Evolutionary conservation across 257 asterid genomes (phyloP), one percentile per base, ranked within the genome.

Genomic region (Solanum paucissectum): DNA sequence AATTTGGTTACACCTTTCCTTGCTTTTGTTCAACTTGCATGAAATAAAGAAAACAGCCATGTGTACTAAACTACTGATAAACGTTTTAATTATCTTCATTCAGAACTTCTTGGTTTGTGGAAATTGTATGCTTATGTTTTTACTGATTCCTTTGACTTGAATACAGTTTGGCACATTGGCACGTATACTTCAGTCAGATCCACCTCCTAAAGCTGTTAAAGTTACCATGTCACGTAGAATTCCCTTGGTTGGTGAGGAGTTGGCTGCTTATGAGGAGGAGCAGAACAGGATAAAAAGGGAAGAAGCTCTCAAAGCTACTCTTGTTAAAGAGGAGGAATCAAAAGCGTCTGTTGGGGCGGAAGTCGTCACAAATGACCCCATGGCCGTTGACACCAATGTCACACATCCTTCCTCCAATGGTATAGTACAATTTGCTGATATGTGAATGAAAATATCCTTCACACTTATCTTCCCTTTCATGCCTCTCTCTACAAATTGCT

Each of bases 241-340:
- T 83, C 99, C 99, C 83, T 94, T 97, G 92, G 98, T 92, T 89
- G 99, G 99, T 89, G 99, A 97, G 91, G 99, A 97, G 92, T 91
- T 97, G 93, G 98, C 98, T 90, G 99, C 99, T 86, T 97, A 97
- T 91, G 99, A 97, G 92, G 99, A 96, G 92, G 99, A 95, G 90
- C 98, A 94, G 90, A 92, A 91, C 81, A 94, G 93, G n/a, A 94
- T 90, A 87, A 93, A 90, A 89, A 92, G 94, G 92, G 99, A 97
- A 90, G 99, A 95, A 89, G 98, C 99, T 84, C 98, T 93, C 79
- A 96, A 94, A 93, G 99, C 99, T 90, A 76, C 94, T 89, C 96
- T 91, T 34, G 60, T 92, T 79, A 95, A 97, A 94, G 98, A 97
- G 91, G 99, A 96, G 93, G 97, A 95, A 93, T 90, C 96, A 88